Evolutionary conservation across 495 filamentous ascomycete genomes (phyloP), one percentile per base, ranked within the genome.

Genomic region (Elasticomyces elasticus): DNA sequence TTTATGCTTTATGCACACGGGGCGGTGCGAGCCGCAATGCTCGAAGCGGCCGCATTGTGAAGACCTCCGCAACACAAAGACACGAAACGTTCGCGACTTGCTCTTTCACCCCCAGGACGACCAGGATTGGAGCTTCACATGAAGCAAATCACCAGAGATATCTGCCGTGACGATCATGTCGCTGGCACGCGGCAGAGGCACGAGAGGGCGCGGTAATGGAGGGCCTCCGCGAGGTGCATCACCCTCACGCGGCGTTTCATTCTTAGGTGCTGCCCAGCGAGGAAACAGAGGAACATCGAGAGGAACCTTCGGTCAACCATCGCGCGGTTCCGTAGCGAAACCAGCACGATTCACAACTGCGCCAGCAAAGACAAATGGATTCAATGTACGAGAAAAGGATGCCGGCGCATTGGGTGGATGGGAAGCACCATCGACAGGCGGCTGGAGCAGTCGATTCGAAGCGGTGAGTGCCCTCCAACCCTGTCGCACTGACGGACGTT

Each of bases 191-290:
- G 15, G 30, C 15, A 15, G 7, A 33, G 15, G 30, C 30, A 33
- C n/a, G n/a, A n/a, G n/a, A n/a, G n/a, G n/a, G 5, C 60, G 60
- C 46, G 60, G 60, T 54, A 54, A 51, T 44, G 35, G 25, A 47
- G n/a, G 26, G 19, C 38, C 53, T 28, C 15, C 51, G 31, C 33
- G 55, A 48, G 55, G 55, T 5, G 31, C 31, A 31, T 54, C 56
- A 20, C 54, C 10, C 13, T 28, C 31, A 11, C 55, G 50, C 22
- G 42, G 54, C 26, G n/a, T 19, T 12, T 35, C 31, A 9, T 31
- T 43, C 28, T 9, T 33, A 51, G 47, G 45, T 15, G 22, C 2
- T 35, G 19, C 48, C 25, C 54, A 42, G 17, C 54, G 28, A 7
- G 49, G 37, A 10, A 24, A 13, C 15, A 19, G 37, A 26, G 19